These are phyloP conservation scores for Capsella bursapastoris DNA, from an alignment of 345 rosid genomes.

Conservation along the genomic window DNA sequence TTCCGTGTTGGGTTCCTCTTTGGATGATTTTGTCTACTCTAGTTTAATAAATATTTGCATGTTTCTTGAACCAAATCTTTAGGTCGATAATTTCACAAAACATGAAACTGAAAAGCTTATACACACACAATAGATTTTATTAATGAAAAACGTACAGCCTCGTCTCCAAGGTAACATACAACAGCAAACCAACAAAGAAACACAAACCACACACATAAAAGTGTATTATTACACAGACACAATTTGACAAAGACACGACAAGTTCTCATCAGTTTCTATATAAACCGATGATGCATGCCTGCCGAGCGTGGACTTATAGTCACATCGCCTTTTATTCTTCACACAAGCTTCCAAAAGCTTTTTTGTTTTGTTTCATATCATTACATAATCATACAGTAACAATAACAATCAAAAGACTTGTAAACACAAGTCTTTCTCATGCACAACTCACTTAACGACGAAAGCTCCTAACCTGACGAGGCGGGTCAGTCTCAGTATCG, in stretches of 20 bases:
- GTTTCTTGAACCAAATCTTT: too few relatives aligned
- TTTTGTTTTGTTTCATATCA: neutral
- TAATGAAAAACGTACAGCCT: conserved; percentile 16
- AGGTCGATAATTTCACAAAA: too few relatives aligned
- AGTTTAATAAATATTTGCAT: too few relatives aligned
- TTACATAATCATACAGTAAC: conserved; percentile 37
- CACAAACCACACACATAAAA: conserved; percentile 25
- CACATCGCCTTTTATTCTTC: conserved; percentile 40
- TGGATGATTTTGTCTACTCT: too few relatives aligned
- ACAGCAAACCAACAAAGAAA: conserved; percentile 31
- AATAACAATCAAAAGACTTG: conserved; percentile 33
- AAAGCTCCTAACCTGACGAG: conserved; percentile 82
- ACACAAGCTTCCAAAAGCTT: conserved; percentile 36
- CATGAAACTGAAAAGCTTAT: neutral
- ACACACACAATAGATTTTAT: conserved; percentile 27
- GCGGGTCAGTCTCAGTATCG: conserved; percentile 60
- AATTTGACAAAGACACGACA: conserved; percentile 28
- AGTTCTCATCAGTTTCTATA: conserved; percentile 30
- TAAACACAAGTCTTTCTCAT: neutral
- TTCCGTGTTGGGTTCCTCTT: too few relatives aligned
- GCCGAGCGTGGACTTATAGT: conserved; percentile 42
- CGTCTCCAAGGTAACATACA: conserved; percentile 16
- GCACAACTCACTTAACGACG: conserved; percentile 58
- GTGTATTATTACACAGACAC: conserved; percentile 39
- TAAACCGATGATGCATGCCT: neutral